Percentiles rank a stretch among this genome's conserved stretches.
Evolutionary conservation across 306 rosid genomes (phyloP).

Genomic region (Leucaena leucocephala): DNA sequence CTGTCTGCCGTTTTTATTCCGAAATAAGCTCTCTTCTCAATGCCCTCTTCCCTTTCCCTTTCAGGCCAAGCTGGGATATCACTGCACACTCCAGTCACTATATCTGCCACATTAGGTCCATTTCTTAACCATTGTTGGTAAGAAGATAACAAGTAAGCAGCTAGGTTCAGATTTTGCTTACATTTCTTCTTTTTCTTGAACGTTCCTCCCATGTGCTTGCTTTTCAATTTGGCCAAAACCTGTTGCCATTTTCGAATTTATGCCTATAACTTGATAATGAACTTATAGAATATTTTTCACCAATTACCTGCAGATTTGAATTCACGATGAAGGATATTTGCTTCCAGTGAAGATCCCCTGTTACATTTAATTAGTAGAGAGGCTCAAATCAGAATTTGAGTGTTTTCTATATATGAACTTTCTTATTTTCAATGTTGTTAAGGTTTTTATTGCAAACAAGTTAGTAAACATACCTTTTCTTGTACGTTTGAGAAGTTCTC

Average conservation of each 20-base stretch:
- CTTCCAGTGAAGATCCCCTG: slow-evolving; percentile 98
- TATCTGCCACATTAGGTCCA: slow-evolving; percentile 62
- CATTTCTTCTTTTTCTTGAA: slow-evolving; percentile 89
- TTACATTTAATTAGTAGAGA: slow-evolving; percentile 36
- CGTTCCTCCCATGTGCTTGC: slow-evolving; percentile 90
- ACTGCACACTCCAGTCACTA: slow-evolving; percentile 68
- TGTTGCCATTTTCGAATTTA: slow-evolving; percentile 45
- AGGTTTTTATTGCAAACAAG: slow-evolving; percentile 20
- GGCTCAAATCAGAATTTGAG: slow-evolving; percentile 17
- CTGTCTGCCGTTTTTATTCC: slow-evolving; percentile 79
- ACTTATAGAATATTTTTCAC: slow-evolving; percentile 24
- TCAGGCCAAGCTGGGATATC: slow-evolving; percentile 72
- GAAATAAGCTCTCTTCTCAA: slow-evolving; percentile 68
- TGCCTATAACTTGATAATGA: slow-evolving; percentile 10
- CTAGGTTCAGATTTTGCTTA: slow-evolving; percentile 50
- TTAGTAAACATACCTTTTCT: slow-evolving; percentile 70
- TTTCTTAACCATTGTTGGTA: slow-evolving; percentile 31
- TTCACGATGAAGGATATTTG: slow-evolving; percentile 80
- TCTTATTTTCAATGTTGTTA: background rate
- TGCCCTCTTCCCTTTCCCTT: slow-evolving; percentile 59
- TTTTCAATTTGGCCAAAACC: slow-evolving; percentile 91
- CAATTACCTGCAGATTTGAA: slow-evolving; percentile 82
- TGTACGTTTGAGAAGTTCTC: slow-evolving; percentile 92
- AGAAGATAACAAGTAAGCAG: slow-evolving; percentile 24
- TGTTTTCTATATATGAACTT: slow-evolving; percentile 8